phyloP scores from a whole-genome alignment of 495 filamentous ascomycete species.

The Parachaetomium inaequale region DNA sequence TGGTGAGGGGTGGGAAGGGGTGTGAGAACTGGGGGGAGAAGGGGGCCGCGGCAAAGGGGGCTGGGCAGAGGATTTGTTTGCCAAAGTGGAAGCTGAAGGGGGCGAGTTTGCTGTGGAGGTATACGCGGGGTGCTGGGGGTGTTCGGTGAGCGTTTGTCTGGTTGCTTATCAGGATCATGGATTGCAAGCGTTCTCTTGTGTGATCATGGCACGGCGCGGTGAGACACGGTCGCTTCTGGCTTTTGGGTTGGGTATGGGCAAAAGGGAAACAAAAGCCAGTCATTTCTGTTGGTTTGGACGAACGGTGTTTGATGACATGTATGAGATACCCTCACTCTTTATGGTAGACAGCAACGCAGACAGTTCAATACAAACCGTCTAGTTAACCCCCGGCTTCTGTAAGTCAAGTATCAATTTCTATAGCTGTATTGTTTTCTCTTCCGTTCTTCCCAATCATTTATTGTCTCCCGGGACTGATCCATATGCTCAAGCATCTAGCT shows the following conservation, averaged over 20 bases:
- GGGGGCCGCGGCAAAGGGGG: conserved; percentile 4
- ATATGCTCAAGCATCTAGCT: neutral
- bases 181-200: neutral
- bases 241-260: neutral
- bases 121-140: conserved; percentile 28
- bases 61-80: conserved; percentile 17
- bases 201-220: neutral
- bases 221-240: conserved; percentile 2
- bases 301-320: neutral
- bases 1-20: conserved; percentile 8
- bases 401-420: neutral
- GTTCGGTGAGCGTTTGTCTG: neutral
- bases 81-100: conserved; percentile 32
- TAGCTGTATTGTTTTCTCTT: too few relatives aligned
- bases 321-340: conserved; percentile 12
- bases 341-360: too few relatives aligned
- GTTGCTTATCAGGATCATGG: neutral
- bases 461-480: neutral
- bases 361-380: too few relatives aligned
- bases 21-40: neutral
- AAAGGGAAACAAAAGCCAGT: neutral
- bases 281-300: neutral
- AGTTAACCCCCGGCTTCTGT: too few relatives aligned
- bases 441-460: too few relatives aligned
- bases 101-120: conserved; percentile 38